Percentiles rank a stretch among this genome's conserved stretches.
Conservation (phyloP, 306 rosid genomes). For the Malus asiatica region DNA sequence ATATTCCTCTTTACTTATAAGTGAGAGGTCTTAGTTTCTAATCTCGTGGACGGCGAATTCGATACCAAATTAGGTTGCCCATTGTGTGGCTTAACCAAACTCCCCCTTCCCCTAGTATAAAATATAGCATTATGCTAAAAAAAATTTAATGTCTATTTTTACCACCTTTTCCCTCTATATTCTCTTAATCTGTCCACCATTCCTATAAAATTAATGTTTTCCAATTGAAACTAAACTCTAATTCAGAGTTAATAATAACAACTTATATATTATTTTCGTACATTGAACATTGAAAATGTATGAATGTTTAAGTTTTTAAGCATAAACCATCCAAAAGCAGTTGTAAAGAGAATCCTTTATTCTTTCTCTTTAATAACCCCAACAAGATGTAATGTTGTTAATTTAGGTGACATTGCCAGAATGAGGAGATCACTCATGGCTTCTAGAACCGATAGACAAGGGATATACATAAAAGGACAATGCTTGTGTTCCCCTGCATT, state of each 20-base stretch:
- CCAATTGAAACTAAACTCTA: background rate
- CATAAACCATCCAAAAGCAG: background rate
- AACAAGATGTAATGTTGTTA: background rate
- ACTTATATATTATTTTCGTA: too few relatives aligned
- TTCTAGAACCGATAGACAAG: background rate
- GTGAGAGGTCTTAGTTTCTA: too few relatives aligned
- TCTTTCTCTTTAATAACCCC: background rate
- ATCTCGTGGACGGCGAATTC: too few relatives aligned
- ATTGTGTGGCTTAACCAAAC: too few relatives aligned
- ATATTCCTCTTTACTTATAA: too few relatives aligned
- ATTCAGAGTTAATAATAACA: background rate
- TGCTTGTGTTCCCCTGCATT: too few relatives aligned
- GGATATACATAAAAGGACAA: background rate
- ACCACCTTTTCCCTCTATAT: background rate
- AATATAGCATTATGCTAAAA: too few relatives aligned
- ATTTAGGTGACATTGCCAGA: conserved; percentile 6
- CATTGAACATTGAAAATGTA: too few relatives aligned
- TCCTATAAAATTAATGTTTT: background rate
- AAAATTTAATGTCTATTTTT: too few relatives aligned
- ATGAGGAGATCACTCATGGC: background rate
- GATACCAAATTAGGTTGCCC: too few relatives aligned
- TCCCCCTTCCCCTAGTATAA: accelerated
- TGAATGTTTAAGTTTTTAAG: background rate
- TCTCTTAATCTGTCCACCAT: background rate
- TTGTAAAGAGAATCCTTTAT: background rate